Base-by-base conservation (phyloP, 345 rosid genomes). In the Lepidium africanum region DNA sequence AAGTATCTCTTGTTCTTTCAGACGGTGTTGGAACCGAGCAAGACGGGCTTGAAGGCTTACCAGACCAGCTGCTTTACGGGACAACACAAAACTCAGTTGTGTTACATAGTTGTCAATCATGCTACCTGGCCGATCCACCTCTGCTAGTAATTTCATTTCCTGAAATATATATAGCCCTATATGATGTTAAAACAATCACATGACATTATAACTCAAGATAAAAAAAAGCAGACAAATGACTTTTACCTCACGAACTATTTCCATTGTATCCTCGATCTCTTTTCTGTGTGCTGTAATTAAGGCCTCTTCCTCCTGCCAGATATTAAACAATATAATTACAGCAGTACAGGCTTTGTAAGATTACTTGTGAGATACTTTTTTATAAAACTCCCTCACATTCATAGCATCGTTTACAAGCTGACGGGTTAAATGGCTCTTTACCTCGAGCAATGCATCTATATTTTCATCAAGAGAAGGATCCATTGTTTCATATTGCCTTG, bases 221-320 rank as follows among this genome's bases (percentile, higher is more conserved):
- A 36, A 50, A 57, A 19, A 30, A 57, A 48, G 64, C 13, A 47
- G 12, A 53, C 39, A 15, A 19, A 38, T 27, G 38, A 58, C n/a
- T 9, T 56, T 81, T 82, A 91, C 99, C 81, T 94, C 99, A 4
- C 96, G 97, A 63, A 89, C 97, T 59, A 91, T 94, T 78, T 89
- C 97, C 97, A 94, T 94, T 10, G 97, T 91, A 69, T 94, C 96
- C 82, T 94, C 99, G n/a, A 91, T 94, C 81, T 94, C 97, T 84
- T 94, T 91, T 76, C 99, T 82, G 65, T 94, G 99, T 27, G 95
- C 97, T 9, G 90, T 86, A 33, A 91, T 86, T 65, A 94, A 78
- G 36, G 95, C 95, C 77, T 87, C 97, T 82, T 94, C 99, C 72
- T 94, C 99, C 97, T 93, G 77, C 19, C 59, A 65, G 10, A 60